phyloP scores from a whole-genome alignment of 2,329 filamentous ascomycete genomes.

The Pseudogymnoascus sp. region DNA sequence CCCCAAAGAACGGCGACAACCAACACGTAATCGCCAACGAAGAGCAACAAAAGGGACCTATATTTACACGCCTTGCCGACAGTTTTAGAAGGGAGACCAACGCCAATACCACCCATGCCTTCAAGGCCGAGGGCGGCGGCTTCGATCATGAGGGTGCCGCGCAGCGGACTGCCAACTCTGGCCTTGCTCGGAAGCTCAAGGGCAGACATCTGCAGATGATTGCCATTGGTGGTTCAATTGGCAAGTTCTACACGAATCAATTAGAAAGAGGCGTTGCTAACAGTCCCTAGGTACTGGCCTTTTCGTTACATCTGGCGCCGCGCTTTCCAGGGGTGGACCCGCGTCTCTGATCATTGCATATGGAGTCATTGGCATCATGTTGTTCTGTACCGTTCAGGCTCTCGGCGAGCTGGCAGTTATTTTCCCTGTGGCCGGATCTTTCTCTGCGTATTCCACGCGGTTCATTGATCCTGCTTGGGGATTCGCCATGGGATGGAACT shows the following conservation, averaged over 20 bases:
- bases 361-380: slow-evolving; percentile 69
- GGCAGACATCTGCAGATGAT: slow-evolving; percentile 68
- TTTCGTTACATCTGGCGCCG: slow-evolving; percentile 64
- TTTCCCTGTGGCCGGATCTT: slow-evolving; percentile 93
- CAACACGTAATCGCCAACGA: neutral
- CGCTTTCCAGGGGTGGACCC: slow-evolving; percentile 66
- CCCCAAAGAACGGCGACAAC: neutral
- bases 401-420: slow-evolving; percentile 86
- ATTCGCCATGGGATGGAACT: slow-evolving; percentile 92
- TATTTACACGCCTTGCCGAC: slow-evolving; percentile 19
- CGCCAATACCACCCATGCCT: slow-evolving; percentile 39
- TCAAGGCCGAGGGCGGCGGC: slow-evolving; percentile 21
- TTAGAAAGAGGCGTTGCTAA: neutral
- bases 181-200: slow-evolving; percentile 67
- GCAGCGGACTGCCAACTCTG: slow-evolving; percentile 60
- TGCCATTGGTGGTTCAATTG: slow-evolving; percentile 85
- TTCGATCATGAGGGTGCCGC: slow-evolving; percentile 58
- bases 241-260: slow-evolving; percentile 32
- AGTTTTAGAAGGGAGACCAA: slow-evolving; percentile 27
- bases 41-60: neutral
- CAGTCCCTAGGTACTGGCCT: slow-evolving; percentile 59
- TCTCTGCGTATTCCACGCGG: slow-evolving; percentile 82
- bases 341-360: slow-evolving; percentile 75
- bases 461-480: slow-evolving; percentile 96
- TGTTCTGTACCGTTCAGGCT: slow-evolving; percentile 87